Base-by-base conservation (phyloP, 805 yeast genomes). In the Saccharomycodes ludwigii region DNA sequence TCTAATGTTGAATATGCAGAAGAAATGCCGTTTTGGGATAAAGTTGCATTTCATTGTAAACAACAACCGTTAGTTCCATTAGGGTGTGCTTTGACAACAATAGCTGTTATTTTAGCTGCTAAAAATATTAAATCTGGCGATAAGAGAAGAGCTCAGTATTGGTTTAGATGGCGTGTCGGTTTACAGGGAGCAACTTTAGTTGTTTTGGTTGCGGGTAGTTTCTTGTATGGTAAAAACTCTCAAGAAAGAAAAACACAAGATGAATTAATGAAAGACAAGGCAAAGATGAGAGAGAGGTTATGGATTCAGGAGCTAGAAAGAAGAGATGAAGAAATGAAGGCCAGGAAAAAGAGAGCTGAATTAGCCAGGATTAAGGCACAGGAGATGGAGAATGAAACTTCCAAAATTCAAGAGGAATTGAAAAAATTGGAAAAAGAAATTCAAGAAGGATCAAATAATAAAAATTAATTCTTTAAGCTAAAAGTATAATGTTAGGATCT, bases 261-360 rank as follows among this genome's bases (percentile, higher is more conserved):
- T 42, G 88, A 80, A 20, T 50, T 63, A 40, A 62, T 81, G 43
- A 61, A 72, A 33, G 80, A 76, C 44, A 80, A 82, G 69, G 94
- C 96, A 25, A 78, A 78, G 54, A 58, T 72, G 50, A 76, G 96
- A 63, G 95, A 86, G 51, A 64, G 61, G 46, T 51, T 86, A 42
- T 86, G 96, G 96, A 78, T 85, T 39, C 83, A 80, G 49, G 93
- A 80, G 48, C 65, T 85, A 47, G 96, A 85, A 51, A 71, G 94
- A 59, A 71, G 94, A 54, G 95, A 85, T 52, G 67, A 56, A 10
- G 79, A 74, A 35, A 72, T 76, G 35, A 74, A 78, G 50, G 71
- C 65, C 38, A 65, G 94, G 46, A 74, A 70, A 54, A 54, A 63
- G 42, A 67, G 85, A 46, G 81, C 86, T 4, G 82, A 76, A 35